Percentiles rank a stretch among this genome's conserved stretches.
phyloP scores from a whole-genome alignment of 371 early-diverging fungal species.

The Lichtheimia hyalospora region DNA sequence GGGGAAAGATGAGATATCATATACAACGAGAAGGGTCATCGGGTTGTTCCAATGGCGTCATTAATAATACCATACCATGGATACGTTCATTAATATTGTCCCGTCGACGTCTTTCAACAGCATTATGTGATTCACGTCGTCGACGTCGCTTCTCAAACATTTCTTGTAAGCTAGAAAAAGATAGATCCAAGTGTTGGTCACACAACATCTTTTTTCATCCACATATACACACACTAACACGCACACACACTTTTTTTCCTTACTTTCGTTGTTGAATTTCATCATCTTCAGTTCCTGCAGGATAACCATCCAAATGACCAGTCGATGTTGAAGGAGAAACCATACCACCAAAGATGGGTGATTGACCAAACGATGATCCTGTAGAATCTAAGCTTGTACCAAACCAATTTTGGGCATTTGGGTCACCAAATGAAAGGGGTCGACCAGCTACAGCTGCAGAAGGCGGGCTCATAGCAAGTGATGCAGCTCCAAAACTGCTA shows the following conservation, averaged over 20 bases:
- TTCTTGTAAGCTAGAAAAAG: constrained; percentile 40
- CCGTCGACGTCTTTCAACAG: constrained; percentile 91
- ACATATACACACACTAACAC: neutral
- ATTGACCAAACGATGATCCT: constrained; percentile 49
- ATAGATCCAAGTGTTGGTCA: neutral
- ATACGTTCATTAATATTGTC: constrained; percentile 98
- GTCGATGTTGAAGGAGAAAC: constrained; percentile 50
- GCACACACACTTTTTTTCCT: constrained; percentile 9
- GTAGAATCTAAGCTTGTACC: constrained; percentile 48
- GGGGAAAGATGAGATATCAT: too few species aligned
- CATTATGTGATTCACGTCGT: constrained; percentile 55
- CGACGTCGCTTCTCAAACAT: constrained; percentile 55
- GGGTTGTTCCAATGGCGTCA: too few species aligned
- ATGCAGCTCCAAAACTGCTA: constrained; percentile 32
- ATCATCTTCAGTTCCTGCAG: constrained; percentile 28
- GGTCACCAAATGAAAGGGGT: constrained; percentile 18
- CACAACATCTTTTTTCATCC: neutral
- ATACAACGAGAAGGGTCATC: too few species aligned
- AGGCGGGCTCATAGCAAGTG: constrained; percentile 40
- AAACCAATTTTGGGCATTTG: constrained; percentile 41
- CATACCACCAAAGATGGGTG: constrained; percentile 32
- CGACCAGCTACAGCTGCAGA: constrained; percentile 12
- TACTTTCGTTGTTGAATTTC: constrained; percentile 42
- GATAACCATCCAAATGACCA: constrained; percentile 29
- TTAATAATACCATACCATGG: constrained; percentile 45